Evolutionary conservation across 768 basidiomycete genomes (phyloP).

Genomic region (Strobilomyces echinocephalus): DNA sequence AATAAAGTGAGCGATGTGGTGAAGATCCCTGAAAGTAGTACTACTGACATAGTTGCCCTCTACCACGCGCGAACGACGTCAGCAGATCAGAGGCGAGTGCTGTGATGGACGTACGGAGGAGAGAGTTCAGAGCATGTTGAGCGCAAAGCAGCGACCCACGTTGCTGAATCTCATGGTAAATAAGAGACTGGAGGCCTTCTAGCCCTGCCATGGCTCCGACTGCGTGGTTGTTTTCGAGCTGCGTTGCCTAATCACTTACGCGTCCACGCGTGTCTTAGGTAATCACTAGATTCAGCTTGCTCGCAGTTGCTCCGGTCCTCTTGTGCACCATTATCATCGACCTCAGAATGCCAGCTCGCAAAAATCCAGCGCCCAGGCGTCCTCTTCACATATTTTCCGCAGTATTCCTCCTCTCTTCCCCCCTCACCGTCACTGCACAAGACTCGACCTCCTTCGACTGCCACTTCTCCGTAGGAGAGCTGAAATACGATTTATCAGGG

Average conservation of each 20-base stretch:
- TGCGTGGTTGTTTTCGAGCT: constrained; percentile 12
- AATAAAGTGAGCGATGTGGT: constrained; percentile 12
- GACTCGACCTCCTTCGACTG: constrained; percentile 51
- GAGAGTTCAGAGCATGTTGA: constrained; percentile 78
- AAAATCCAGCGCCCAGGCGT: constrained; percentile 3
- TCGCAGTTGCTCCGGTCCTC: neutral
- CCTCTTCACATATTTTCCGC: constrained; percentile 7
- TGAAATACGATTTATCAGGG: constrained; percentile 56
- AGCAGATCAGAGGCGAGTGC: constrained; percentile 39
- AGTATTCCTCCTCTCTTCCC: constrained; percentile 18
- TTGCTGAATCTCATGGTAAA: constrained; percentile 80
- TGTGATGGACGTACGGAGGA: constrained; percentile 52
- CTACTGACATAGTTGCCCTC: constrained; percentile 47
- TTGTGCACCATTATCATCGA: neutral
- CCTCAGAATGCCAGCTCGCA: constrained; percentile 22
- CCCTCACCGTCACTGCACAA: constrained; percentile 31
- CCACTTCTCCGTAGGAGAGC: constrained; percentile 34
- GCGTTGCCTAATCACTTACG: constrained; percentile 19
- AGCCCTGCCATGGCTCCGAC: constrained; percentile 50
- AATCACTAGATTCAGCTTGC: constrained; percentile 14
- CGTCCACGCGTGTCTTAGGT: constrained; percentile 33
- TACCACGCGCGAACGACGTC: constrained; percentile 16
- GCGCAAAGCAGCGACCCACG: constrained; percentile 80
- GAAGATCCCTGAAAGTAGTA: neutral
- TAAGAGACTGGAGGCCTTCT: constrained; percentile 47